These are phyloP conservation scores for Hanseniaspora uvarum DNA, from an alignment of 1,139 yeast genomes.

Conservation along the genomic window DNA sequence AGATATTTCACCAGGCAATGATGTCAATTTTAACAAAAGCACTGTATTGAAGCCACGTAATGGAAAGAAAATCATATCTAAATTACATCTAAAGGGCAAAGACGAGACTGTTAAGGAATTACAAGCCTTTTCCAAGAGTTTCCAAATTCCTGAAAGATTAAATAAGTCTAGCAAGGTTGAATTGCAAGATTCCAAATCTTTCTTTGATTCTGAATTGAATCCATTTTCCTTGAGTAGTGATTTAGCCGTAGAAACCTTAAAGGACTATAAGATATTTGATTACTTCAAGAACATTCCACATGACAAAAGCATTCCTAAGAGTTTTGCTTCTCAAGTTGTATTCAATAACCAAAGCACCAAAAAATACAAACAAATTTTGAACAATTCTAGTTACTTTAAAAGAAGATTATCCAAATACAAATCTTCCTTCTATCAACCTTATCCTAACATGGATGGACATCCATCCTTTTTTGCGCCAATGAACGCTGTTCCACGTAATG, in stretches of 20 bases:
- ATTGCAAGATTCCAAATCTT: neutral
- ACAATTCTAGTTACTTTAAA: neutral
- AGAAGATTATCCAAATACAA: neutral
- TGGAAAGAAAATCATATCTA: slow-evolving; percentile 7
- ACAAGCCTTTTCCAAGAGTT: slow-evolving; percentile 12
- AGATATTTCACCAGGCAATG: slow-evolving; percentile 1
- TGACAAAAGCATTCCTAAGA: slow-evolving; percentile 10
- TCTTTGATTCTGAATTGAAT: slow-evolving; percentile 5
- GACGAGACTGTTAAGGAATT: slow-evolving; percentile 16
- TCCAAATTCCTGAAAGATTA: slow-evolving; percentile 8
- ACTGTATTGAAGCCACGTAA: neutral
- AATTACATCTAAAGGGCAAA: slow-evolving; percentile 13
- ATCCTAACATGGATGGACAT: neutral
- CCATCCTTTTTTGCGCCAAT: neutral
- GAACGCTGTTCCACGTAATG: neutral
- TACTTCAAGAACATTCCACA: slow-evolving; percentile 7
- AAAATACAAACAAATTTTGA: slow-evolving; percentile 4
- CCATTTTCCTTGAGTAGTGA: neutral
- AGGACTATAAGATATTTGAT: neutral
- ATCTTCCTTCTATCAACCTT: neutral
- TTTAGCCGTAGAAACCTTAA: neutral
- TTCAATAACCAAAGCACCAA: slow-evolving; percentile 3
- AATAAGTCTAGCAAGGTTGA: neutral
- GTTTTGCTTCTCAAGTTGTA: slow-evolving; percentile 9
- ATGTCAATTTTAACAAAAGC: neutral